Evolutionary conservation across 139 green algal genomes (phyloP).

Genomic region (Nannochloris sp.): DNA sequence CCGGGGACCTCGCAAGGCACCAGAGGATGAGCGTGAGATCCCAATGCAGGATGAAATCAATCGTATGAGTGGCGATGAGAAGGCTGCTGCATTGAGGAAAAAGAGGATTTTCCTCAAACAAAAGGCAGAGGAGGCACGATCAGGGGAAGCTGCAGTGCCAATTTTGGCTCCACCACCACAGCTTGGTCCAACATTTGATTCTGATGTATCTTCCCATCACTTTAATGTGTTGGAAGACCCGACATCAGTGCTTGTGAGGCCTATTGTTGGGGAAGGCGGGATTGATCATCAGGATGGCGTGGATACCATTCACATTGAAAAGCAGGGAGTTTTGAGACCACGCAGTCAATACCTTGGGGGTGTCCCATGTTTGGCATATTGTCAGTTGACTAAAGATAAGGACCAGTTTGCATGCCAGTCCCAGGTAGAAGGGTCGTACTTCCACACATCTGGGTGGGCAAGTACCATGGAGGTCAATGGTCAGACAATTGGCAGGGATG

Average conservation of each 20-base stretch:
- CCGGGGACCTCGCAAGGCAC: conserved; percentile 36
- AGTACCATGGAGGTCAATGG: conserved; percentile 47
- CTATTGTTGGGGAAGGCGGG: conserved; percentile 38
- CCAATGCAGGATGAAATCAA: conserved; percentile 30
- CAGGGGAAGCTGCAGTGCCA: conserved; percentile 32
- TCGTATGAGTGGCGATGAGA: conserved; percentile 17
- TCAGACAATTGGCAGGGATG: conserved; percentile 53
- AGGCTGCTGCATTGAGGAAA: conserved; percentile 26
- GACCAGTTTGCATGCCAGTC: conserved; percentile 37
- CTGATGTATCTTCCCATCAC: conserved; percentile 42
- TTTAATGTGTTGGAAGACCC: conserved; percentile 61
- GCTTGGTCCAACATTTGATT: conserved; percentile 66
- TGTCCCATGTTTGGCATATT: conserved; percentile 23
- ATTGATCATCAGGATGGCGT: conserved; percentile 69
- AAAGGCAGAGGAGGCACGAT: conserved; percentile 32
- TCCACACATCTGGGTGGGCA: conserved; percentile 36
- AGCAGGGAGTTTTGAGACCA: conserved; percentile 33
- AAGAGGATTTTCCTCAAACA: conserved; percentile 31
- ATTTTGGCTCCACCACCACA: conserved; percentile 55
- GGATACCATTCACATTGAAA: conserved; percentile 58
- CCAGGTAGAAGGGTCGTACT: conserved; percentile 43
- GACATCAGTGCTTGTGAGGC: conserved; percentile 39
- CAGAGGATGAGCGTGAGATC: conserved; percentile 42
- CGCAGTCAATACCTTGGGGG: conserved; percentile 30
- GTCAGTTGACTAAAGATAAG: conserved; percentile 75